Base-by-base conservation (phyloP, 1,284 basidiomycete species). In the Neotropicomus parvogracilis region DNA sequence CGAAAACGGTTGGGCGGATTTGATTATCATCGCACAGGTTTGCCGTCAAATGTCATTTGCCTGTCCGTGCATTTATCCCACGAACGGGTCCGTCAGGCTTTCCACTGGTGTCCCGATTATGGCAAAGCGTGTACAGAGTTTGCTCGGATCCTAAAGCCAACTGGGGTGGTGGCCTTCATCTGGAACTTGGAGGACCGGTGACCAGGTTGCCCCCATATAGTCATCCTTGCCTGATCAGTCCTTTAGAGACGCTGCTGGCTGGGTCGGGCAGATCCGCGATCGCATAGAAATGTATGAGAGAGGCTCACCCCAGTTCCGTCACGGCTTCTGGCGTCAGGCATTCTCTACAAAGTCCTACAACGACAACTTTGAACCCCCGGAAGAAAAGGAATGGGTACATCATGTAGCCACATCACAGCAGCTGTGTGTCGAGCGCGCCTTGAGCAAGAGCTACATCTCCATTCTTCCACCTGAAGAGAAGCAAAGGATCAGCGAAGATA, bases 131-230 rank as follows among this genome's bases (percentile, higher is more conserved):
- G 74, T 13, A 66, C 65, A 0, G 88, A 91, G 60, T 85, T 91
- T 60, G 73, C 78, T 19, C 76, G 88, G 29, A 77, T 88, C 56
- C 69, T 91, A 41, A 87, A 86, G 60, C 81, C 83, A 0, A 66
- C 69, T 27, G 88, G 87, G 5, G 65, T 75, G 6, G 72, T 81
- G n/a, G 80, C 73, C 3, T 72, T 86, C 49, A 79, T 89, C 38
- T 91, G 88, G 88, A 91, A 90, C 65, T 66, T 90, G 29, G 88
- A 88, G 65, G 82, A 89, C 64, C 74, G 82, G 83, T 81, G 53
- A 44, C 44, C 9, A 17, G 4, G 24, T 28, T 21, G 19, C 26
- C 21, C 16, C 12, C 10, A 14, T 11, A 4, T 17, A 8, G 17
- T 24, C 6, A 9, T 14, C 24, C n/a, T 16, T 13, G 26, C 21